Evolutionary conservation across 306 rosid species (phyloP).

Genomic region (Glycyrrhiza uralensis): DNA sequence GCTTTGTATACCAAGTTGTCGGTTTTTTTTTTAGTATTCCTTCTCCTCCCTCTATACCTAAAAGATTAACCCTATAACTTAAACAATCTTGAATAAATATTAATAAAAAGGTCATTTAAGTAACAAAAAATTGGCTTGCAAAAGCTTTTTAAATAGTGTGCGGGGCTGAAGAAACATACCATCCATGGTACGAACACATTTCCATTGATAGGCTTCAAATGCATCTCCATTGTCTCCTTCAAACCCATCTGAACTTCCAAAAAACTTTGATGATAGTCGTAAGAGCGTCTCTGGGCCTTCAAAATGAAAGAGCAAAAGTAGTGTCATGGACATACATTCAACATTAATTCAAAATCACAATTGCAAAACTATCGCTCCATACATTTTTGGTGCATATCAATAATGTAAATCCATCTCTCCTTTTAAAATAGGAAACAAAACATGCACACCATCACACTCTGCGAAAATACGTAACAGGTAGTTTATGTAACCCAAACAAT

Average conservation of each 20-base stretch:
- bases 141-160: conserved; percentile 1
- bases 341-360: not conserved
- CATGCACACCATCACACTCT: not conserved
- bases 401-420: not conserved
- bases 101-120: not conserved
- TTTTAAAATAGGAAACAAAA: not conserved
- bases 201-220: conserved; percentile 79
- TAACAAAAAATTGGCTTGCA: conserved; percentile 1
- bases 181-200: conserved; percentile 76
- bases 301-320: not conserved
- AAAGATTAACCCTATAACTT: not conserved
- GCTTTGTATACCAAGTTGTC: too few species aligned
- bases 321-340: too few species aligned
- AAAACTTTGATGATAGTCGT: conserved; percentile 56
- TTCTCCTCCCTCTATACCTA: not conserved
- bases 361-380: not conserved
- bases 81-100: not conserved
- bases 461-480: not conserved
- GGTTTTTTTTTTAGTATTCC: too few species aligned
- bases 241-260: conserved; percentile 46
- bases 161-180: conserved; percentile 50
- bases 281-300: conserved; percentile 83
- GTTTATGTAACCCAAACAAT: not conserved
- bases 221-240: conserved; percentile 73
- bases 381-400: not conserved